phyloP scores from a whole-genome alignment of 1,284 basidiomycete species.

The Trichosporon coremiiforme region DNA sequence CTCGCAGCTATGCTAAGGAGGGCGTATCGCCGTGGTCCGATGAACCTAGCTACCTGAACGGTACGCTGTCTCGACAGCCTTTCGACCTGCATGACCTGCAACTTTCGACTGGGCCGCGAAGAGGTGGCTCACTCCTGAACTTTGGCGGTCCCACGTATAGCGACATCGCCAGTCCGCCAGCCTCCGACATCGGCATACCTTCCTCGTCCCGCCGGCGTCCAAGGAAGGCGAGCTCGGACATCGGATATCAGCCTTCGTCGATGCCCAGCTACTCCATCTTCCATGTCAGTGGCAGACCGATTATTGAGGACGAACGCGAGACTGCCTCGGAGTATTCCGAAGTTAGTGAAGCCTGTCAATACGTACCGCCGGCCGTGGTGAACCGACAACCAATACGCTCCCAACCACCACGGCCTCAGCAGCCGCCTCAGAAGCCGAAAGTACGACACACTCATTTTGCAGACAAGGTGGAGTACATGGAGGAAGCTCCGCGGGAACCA shows the following conservation, averaged over 20 bases:
- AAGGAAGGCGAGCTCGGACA: slow-evolving; percentile 5
- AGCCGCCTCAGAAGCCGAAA: neutral
- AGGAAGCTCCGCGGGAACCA: neutral
- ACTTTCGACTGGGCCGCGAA: neutral
- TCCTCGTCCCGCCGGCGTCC: neutral
- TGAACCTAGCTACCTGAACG: slow-evolving; percentile 11
- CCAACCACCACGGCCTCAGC: neutral
- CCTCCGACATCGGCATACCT: neutral
- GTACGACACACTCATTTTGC: slow-evolving; percentile 16
- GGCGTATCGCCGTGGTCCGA: slow-evolving; percentile 15
- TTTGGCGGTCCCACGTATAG: neutral
- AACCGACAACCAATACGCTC: neutral
- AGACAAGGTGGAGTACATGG: slow-evolving; percentile 5
- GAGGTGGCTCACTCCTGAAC: neutral
- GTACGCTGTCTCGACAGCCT: neutral
- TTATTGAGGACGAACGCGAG: slow-evolving; percentile 5
- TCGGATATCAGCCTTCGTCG: neutral
- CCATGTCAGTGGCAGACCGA: neutral
- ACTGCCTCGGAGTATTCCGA: slow-evolving; percentile 3
- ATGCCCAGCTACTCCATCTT: slow-evolving; percentile 3
- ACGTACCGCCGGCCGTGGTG: neutral
- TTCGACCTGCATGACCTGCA: slow-evolving; percentile 3
- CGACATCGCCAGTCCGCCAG: neutral
- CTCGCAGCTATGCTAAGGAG: slow-evolving; percentile 46
- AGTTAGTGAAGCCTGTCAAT: neutral